A percentile compares a stretch with the other conserved stretches of the same genome.
These are phyloP conservation scores for Tetragonia tetragonoides DNA, from an alignment of 148 eudicot genomes.

Conservation along the genomic window DNA sequence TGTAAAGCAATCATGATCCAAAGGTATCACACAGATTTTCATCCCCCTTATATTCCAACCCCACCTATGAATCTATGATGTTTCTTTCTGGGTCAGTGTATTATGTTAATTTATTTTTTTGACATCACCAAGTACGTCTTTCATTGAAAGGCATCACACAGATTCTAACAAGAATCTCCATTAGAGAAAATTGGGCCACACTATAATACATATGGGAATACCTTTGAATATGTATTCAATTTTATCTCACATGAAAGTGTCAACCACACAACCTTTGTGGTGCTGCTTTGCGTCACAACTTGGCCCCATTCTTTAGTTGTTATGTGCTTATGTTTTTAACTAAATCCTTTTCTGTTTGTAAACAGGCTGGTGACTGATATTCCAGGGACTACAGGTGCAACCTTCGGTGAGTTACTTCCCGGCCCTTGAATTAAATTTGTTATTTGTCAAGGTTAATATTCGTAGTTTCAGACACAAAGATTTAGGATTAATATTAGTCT, in stretches of 20 bases:
- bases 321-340: conserved; percentile 4
- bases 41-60: neutral
- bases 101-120: neutral
- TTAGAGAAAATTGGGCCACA: neutral
- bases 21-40: no score
- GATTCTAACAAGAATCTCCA: no score
- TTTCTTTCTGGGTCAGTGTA: no score
- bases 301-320: neutral
- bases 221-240: no score
- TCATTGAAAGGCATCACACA: no score
- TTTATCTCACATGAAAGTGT: neutral
- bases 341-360: conserved; percentile 1
- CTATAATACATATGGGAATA: no score
- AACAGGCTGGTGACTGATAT: conserved; percentile 48
- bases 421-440: neutral
- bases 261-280: neutral
- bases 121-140: neutral
- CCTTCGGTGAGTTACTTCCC: conserved; percentile 47
- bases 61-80: no score
- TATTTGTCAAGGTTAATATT: neutral
- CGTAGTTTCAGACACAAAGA: no score
- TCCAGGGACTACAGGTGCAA: conserved; percentile 56
- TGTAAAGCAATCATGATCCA: no score
- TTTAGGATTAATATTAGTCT: neutral
- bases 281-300: neutral